Evolutionary conservation across 2,329 filamentous ascomycete genomes (phyloP).

Genomic region (Ceratocystis colombiana): DNA sequence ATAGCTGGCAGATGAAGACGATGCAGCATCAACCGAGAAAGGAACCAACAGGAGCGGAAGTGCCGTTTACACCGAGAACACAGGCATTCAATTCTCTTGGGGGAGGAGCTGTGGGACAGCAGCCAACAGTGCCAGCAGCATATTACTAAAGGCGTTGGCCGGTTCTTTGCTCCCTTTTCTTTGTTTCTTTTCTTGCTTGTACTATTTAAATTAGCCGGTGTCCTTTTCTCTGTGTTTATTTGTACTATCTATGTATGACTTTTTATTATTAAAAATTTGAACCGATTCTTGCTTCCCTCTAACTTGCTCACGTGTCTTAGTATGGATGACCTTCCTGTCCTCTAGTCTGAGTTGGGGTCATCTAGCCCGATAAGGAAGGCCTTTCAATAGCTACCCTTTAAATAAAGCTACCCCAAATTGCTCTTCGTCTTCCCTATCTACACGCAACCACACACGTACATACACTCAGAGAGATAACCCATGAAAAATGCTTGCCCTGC

Average conservation of each 20-base stretch:
- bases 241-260: not conserved
- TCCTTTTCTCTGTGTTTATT: not conserved
- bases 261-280: not conserved
- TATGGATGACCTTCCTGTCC: not conserved
- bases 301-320: not conserved
- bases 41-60: constrained; percentile 23
- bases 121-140: constrained; percentile 28
- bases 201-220: not conserved
- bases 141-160: constrained; percentile 39
- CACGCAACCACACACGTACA: no score
- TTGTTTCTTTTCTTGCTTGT: not conserved
- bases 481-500: not conserved
- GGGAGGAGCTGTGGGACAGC: constrained; percentile 25
- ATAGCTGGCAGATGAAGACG: constrained; percentile 49
- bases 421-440: not conserved
- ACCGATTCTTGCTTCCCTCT: not conserved
- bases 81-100: constrained; percentile 57
- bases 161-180: constrained; percentile 13
- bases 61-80: constrained; percentile 55
- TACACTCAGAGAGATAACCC: no score
- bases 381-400: not conserved
- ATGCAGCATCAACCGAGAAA: constrained; percentile 34
- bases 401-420: not conserved
- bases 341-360: not conserved
- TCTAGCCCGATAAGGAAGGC: not conserved